phyloP scores from a whole-genome alignment of 2,329 filamentous ascomycete genomes.

The Talaromyces sp. region DNA sequence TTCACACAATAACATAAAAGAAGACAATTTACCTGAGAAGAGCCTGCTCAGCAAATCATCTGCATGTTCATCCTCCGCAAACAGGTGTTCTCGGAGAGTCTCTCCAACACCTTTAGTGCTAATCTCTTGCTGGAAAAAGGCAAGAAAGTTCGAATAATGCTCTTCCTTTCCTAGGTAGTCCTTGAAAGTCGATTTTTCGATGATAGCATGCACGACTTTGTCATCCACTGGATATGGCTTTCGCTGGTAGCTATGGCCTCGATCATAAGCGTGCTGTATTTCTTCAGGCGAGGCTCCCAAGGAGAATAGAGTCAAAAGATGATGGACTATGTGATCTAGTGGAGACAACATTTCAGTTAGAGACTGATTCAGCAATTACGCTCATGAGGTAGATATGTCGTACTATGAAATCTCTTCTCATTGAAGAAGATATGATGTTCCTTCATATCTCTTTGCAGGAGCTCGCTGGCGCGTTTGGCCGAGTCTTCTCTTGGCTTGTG shows the following conservation, averaged over 20 bases:
- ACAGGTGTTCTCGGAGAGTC: constrained; percentile 62
- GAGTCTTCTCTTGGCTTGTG: constrained; percentile 50
- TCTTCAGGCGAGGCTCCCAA: constrained; percentile 59
- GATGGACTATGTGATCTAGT: constrained; percentile 69
- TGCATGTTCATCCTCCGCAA: constrained; percentile 59
- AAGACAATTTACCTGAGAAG: constrained; percentile 53
- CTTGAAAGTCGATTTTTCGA: constrained; percentile 53
- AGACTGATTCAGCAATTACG: neutral
- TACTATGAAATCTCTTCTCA: constrained; percentile 63
- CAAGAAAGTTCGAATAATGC: constrained; percentile 68
- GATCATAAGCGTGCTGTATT: constrained; percentile 60
- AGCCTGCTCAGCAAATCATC: constrained; percentile 66
- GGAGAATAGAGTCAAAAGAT: constrained; percentile 70
- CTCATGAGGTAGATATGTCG: neutral
- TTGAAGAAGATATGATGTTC: constrained; percentile 79
- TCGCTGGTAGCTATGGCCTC: constrained; percentile 64
- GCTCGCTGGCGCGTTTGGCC: constrained; percentile 57
- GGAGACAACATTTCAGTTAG: neutral
- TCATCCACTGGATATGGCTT: constrained; percentile 46
- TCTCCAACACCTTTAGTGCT: constrained; percentile 56
- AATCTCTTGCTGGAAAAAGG: constrained; percentile 72
- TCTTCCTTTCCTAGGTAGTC: constrained; percentile 58
- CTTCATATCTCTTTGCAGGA: constrained; percentile 71
- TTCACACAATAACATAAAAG: neutral
- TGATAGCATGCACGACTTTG: constrained; percentile 51